Base-by-base conservation (phyloP, 208 protist species). In the Phytomonas sp. region DNA sequence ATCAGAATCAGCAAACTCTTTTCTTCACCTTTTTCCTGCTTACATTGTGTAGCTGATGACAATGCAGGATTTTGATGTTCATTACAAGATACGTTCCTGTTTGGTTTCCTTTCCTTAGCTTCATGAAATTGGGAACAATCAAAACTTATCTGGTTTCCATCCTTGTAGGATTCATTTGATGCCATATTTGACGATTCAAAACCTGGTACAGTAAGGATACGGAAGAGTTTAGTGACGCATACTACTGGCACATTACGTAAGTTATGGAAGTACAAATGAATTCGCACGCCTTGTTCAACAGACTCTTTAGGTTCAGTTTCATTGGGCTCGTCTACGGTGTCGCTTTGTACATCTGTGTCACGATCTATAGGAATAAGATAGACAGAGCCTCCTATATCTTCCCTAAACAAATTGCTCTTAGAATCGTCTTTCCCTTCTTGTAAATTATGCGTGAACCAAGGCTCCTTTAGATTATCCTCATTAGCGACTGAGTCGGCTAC, bases 171-270 rank as follows among this genome's bases (percentile, higher is more conserved):
- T 52, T 65, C 36, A 65, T 19, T 65, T 52, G 33, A 65, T 45
- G 23, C 8, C 36, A 0, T 6, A 7, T 12, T 0, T 37, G 33
- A 65, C 36, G 59, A 19, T 23, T 3, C 61, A 60, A 81, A 23
- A 0, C 78, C 75, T 0, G 81, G 80, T 33, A 84, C 60, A 1
- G 72, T 74, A 60, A 81, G 82, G 31, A 88, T 72, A 16, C 83
- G 79, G 59, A 88, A 88, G 56, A 88, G 71, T 66, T 88, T 88
- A 68, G 79, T 82, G 31, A 88, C 80, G 31, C 79, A 79, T 33
- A 88, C 71, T 61, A 83, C 52, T 8, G 83, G 83, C 4, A 74
- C 68, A 56, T 82, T 82, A 37, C 77, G 77, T 61, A 66, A 62
- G 23, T 74, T 65, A 30, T 82, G 70, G 63, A 83, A 88, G 77